Evolutionary conservation across 2,329 filamentous ascomycete genomes (phyloP).

Genomic region (Aspergillus sergii): DNA sequence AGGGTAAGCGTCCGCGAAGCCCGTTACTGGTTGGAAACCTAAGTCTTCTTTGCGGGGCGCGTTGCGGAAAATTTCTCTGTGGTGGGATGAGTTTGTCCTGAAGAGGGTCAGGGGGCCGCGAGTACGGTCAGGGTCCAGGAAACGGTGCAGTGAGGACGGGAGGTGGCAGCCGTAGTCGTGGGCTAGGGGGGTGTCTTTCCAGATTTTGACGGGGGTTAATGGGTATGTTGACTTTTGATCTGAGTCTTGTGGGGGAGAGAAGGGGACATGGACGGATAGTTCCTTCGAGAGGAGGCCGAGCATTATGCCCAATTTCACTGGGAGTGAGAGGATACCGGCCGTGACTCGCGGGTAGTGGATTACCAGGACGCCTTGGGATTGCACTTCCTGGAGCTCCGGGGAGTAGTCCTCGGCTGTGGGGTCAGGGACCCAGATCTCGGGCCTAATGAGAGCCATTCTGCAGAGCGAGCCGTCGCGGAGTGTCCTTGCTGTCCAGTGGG

Average conservation of each 20-base stretch:
- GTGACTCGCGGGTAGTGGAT: slow-evolving; percentile 48
- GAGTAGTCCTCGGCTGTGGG: slow-evolving; percentile 46
- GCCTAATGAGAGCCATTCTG: slow-evolving; percentile 68
- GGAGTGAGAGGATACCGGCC: slow-evolving; percentile 13
- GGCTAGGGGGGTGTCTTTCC: slow-evolving; percentile 55
- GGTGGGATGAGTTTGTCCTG: slow-evolving; percentile 49
- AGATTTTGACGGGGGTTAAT: slow-evolving; percentile 53
- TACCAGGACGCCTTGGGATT: slow-evolving; percentile 56
- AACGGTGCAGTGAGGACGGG: slow-evolving; percentile 53
- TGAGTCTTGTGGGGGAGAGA: slow-evolving; percentile 50
- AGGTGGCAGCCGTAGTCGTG: slow-evolving; percentile 44
- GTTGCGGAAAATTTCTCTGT: slow-evolving; percentile 56
- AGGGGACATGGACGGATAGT: slow-evolving; percentile 55
- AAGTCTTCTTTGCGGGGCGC: slow-evolving; percentile 55
- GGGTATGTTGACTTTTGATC: slow-evolving; percentile 44
- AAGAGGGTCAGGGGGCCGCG: slow-evolving; percentile 57
- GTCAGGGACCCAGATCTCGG: slow-evolving; percentile 64
- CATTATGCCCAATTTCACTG: slow-evolving; percentile 31
- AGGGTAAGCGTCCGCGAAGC: slow-evolving; percentile 63
- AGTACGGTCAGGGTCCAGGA: slow-evolving; percentile 36
- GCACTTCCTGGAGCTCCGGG: slow-evolving; percentile 48
- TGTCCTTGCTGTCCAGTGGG: slow-evolving; percentile 46
- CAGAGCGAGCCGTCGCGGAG: slow-evolving; percentile 53
- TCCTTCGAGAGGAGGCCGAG: slow-evolving; percentile 37
- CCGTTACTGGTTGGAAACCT: slow-evolving; percentile 56